Conservation (phyloP, 2,329 filamentous ascomycete genomes). For the Fusarium setosum region DNA sequence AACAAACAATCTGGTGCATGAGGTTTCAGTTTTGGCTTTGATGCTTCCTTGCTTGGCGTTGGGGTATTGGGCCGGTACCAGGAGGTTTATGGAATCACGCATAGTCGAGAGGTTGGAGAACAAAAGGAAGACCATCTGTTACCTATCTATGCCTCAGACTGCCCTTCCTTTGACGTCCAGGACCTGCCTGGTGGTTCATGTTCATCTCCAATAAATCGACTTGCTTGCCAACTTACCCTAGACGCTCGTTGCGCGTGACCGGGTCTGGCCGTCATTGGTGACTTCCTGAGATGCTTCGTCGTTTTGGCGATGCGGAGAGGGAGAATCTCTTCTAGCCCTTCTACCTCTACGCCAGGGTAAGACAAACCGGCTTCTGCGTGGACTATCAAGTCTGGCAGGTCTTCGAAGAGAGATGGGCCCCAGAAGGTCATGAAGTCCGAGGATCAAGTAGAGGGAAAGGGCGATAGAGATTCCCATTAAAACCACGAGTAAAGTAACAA, state of each 20-base stretch:
- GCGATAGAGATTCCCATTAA: no score
- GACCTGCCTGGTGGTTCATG: no score
- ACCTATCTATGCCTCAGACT: no score
- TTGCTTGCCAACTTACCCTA: background rate
- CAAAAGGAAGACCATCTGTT: no score
- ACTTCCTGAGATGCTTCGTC: background rate
- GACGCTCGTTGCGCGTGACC: background rate
- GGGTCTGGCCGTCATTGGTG: background rate
- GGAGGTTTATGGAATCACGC: background rate
- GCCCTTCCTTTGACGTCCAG: no score
- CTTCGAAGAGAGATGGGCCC: no score
- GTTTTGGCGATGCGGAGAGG: background rate
- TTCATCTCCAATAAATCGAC: background rate
- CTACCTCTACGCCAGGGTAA: no score
- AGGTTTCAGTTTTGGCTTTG: background rate
- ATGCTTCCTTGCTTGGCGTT: background rate
- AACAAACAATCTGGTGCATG: constrained; percentile 8
- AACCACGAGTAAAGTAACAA: no score
- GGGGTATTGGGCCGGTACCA: background rate
- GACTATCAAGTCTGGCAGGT: background rate
- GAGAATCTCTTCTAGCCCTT: background rate
- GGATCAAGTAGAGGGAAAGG: no score
- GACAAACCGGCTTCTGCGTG: background rate
- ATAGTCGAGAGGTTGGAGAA: background rate
- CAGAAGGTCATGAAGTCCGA: no score